Base-by-base conservation (phyloP, 306 rosid genomes). In the Quercus dentata region DNA sequence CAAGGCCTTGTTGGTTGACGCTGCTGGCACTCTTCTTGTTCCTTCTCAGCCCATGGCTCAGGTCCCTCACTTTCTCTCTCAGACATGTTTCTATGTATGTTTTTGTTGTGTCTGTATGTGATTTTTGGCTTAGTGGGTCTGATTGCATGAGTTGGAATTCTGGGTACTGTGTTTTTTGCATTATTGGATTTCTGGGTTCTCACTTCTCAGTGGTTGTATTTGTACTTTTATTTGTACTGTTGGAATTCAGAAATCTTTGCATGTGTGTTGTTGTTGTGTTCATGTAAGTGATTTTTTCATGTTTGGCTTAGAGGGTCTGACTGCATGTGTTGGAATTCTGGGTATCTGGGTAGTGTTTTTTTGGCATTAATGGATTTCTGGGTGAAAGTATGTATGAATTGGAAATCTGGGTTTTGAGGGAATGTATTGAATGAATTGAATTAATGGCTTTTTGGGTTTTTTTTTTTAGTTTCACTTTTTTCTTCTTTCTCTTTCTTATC, bases 31-130 rank as follows among this genome's bases (percentile, higher is more conserved):
- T 5, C 98, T 95, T 79, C 83, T 95, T 69, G 74, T 95, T 75
- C 99, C 99, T 57, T 95, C 99, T 82, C 99, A 95, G 81, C 99
- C 99, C 71, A 95, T 89, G 92, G 98, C 99, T 41, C 91, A 92
- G 98, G 99, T 72, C 64, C 67, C 65, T 21, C 17, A 17, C 65
- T 13, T 5, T 12, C 25, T 41, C 52, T 12, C 19, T 9, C 5
- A 15, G 38, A 28, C n/a, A 31, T 17, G 31, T 61, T 21, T 13
- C 13, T 8, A 19, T n/a, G 15, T 30, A 62, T 58, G 7, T 19
- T 28, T 76, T 76, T 71, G 49, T 51, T 20, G 23, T 73, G 17
- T 57, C 13, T 55, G 33, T 55, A 18, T 73, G 33, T 11, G 5
- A 8, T 62, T 9, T 76, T 41, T 8, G 62, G 46, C 4, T 65